Conservation (phyloP, 208 protist genomes). For the Acanthamoeba polyphaga region DNA sequence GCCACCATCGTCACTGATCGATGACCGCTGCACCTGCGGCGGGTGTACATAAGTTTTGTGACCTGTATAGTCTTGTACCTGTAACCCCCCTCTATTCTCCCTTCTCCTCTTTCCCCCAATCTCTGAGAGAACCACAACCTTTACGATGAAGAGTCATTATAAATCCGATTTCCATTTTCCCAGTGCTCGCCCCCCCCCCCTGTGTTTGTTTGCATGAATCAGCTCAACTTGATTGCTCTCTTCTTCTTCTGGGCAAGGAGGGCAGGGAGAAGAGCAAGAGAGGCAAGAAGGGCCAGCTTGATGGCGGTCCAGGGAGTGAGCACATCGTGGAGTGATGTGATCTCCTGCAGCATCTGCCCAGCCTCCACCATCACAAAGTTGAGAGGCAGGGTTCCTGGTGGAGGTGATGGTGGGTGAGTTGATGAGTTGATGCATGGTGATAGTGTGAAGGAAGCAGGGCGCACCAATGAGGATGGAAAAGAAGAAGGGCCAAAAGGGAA, state of each 20-base stretch:
- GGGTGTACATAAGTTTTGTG: conserved; percentile 43
- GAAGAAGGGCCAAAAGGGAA: conserved; percentile 53
- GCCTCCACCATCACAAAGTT: conserved; percentile 68
- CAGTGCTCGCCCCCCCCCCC: neutral
- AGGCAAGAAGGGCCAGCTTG: conserved; percentile 1
- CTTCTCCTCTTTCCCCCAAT: neutral
- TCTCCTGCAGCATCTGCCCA: conserved; percentile 44
- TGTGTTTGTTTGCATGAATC: neutral
- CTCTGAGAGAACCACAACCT: neutral
- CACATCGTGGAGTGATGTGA: neutral
- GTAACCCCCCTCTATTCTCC: neutral
- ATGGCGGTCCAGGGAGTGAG: neutral
- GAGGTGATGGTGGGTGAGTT: neutral
- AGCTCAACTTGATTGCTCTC: neutral
- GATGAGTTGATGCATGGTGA: neutral
- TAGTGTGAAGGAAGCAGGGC: neutral
- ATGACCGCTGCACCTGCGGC: neutral
- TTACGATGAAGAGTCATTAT: conserved; percentile 48
- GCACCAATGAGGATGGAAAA: conserved; percentile 47
- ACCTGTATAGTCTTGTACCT: conserved; percentile 22
- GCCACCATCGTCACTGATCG: neutral
- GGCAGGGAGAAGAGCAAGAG: neutral
- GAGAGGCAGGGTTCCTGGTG: conserved; percentile 29
- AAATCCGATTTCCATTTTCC: neutral
- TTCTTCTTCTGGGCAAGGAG: neutral